phyloP scores from a whole-genome alignment of 371 early-diverging fungal genomes.

The Mucor piriformis region DNA sequence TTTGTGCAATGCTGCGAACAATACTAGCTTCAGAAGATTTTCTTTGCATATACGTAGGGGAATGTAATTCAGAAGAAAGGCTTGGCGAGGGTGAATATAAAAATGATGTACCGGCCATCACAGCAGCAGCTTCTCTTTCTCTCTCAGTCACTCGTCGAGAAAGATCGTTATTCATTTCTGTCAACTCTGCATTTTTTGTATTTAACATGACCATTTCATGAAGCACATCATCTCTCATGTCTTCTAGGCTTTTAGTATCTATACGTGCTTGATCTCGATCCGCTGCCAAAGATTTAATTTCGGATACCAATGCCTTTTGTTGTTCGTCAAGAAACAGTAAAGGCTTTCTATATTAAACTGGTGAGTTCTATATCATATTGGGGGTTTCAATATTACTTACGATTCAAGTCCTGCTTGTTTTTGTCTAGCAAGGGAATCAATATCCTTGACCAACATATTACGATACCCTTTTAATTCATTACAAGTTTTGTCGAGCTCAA shows the following conservation, averaged over 20 bases:
- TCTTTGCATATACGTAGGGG: conserved; percentile 17
- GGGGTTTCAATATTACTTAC: conserved; percentile 25
- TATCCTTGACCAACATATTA: conserved; percentile 28
- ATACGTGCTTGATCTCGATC: conserved; percentile 33
- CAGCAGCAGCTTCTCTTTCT: conserved; percentile 40
- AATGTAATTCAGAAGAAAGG: conserved; percentile 22
- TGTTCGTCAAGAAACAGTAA: conserved; percentile 22
- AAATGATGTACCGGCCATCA: conserved; percentile 33
- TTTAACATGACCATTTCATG: conserved; percentile 59
- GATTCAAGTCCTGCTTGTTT: conserved; percentile 39
- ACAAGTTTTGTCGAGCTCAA: conserved; percentile 41
- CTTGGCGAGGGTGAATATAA: conserved; percentile 30
- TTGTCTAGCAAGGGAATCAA: conserved; percentile 35
- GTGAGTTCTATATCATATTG: not conserved
- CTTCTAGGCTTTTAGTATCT: conserved; percentile 33
- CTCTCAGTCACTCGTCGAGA: conserved; percentile 49
- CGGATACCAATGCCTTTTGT: conserved; percentile 29
- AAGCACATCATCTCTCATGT: conserved; percentile 32
- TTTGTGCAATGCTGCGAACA: not conserved
- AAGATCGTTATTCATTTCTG: conserved; percentile 58
- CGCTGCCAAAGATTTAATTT: conserved; percentile 32
- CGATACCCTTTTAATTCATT: conserved; percentile 44
- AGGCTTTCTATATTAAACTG: conserved; percentile 8
- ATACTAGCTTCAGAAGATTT: conserved; percentile 30
- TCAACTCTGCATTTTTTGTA: conserved; percentile 56